Base-by-base conservation (phyloP, 1,284 basidiomycete species). In the Ustilago vetiveriae region DNA sequence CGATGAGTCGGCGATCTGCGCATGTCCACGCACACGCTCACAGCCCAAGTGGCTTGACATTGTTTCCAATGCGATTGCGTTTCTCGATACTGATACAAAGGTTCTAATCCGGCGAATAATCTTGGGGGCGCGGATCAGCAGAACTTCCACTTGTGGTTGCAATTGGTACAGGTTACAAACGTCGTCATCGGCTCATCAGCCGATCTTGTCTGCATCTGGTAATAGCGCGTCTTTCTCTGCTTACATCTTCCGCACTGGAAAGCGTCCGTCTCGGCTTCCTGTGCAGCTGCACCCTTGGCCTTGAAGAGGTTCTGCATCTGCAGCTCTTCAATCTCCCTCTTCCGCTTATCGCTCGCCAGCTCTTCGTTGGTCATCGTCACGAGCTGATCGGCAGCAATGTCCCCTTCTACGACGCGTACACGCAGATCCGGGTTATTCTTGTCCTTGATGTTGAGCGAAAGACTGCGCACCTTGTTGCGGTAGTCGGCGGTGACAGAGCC, bases 201-300 rank as follows among this genome's bases (percentile, higher is more conserved):
- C 33, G 76, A 79, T 19, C 79, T 49, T 10, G 79, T 81, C 53
- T 79, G 79, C 74, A 80, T 80, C 64, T 81, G 78, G 52, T 79
- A 81, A 52, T 81, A 81, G 30, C 75, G 57, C 32, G 72, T 75
- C 60, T 79, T 80, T 22, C 77, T 50, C 64, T 80, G 73, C 59
- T 81, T 79, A 88, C 95, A 99, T 75, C 92, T 88, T 17, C 88
- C 86, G 79, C 96, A 99, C 82, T 98, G 93, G 90, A 99, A 99
- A 1, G 93, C 93, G 74, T 95, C 93, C 0, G 96, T 99, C 83
- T 98, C 95, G 14, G 95, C 94, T 83, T 86, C 83, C 49, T 83
- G 82, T 69, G 94, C 91, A 14, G 87, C 92, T 0, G 94, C 95
- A 3, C 90, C 92, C 16, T 96, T 88, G 2, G 94, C 90, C 48